Evolutionary conservation across 257 asterid genomes (phyloP), one percentile per base, ranked within the genome.

Genomic region (Solanum tarapatanum): DNA sequence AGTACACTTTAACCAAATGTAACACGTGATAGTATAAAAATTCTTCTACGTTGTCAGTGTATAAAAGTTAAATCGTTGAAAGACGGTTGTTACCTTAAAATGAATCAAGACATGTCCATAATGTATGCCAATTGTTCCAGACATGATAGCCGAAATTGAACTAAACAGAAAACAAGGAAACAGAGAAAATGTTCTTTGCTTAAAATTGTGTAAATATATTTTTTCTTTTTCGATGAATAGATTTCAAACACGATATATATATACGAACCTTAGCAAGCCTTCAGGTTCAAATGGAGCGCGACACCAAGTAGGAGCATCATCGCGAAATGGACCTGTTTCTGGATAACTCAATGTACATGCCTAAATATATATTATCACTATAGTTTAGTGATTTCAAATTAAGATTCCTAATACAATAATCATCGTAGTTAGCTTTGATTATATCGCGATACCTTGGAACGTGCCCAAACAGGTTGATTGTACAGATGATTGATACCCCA

Each of bases 401-500:
- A 33, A 13, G 28, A 51, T 58, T 82, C 11, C 11, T 14, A 51
- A 4, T 17, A 21, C 17, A 33, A 32, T 3, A 73, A 21, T 23
- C 26, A 12, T 8, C 26, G 17, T 87, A 16, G 2, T 12, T 36
- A 36, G 16, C 73, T 82, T 21, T 33, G n/a, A 36, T 23, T 23
- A n/a, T 33, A 24, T 26, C 32, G 48, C 11, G 68, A 30, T 55
- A 89, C 93, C 94, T 86, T 94, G 84, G 93, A 88, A 16, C 99
- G 91, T 8, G 90, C 37, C 99, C 99, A 96, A 86, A 93, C 98
- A 16, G 99, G 98, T 72, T 91, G 86, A 0, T 79, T 2, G 62
- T 96, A 96, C 11, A 96, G 95, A 92, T 96, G 99, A 89, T 95
- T 96, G 85, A 94, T 86, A 17, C 98, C 99, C 98, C 98, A 96